phyloP scores from a whole-genome alignment of 176 grass and related monocot genomes.

The Alopecurus myosuroides region DNA sequence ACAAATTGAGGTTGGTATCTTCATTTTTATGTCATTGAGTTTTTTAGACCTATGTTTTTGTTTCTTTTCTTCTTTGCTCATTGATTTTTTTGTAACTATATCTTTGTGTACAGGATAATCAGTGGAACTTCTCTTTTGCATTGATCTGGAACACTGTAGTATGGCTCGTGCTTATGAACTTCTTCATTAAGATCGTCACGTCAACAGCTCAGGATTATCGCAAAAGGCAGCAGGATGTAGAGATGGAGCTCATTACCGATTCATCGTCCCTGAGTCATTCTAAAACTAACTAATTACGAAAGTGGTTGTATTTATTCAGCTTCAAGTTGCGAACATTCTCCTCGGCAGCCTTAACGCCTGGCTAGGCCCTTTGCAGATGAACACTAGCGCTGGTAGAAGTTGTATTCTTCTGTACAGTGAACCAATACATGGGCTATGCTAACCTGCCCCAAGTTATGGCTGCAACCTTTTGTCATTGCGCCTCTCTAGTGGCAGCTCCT shows the following conservation, averaged over 20 bases:
- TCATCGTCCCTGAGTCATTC: background rate
- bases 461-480: constrained; percentile 32
- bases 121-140: constrained; percentile 89
- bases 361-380: constrained; percentile 30
- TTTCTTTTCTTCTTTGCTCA: constrained; percentile 1
- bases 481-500: constrained; percentile 16
- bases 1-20: constrained; percentile 45
- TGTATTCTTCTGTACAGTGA: constrained; percentile 42
- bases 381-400: constrained; percentile 13
- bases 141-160: constrained; percentile 79
- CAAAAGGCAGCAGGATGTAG: constrained; percentile 78
- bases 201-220: constrained; percentile 74
- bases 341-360: constrained; percentile 2
- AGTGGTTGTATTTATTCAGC: constrained; percentile 30
- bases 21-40: constrained; percentile 19
- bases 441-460: constrained; percentile 25
- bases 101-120: constrained; percentile 40
- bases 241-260: constrained; percentile 48
- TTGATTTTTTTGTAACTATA: constrained; percentile 12
- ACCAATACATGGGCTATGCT: background rate
- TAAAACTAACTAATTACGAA: constrained; percentile 24
- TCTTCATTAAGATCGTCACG: constrained; percentile 80
- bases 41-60: background rate
- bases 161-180: constrained; percentile 81
- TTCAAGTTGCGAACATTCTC: constrained; percentile 15